Conservation (phyloP, 2,329 filamentous ascomycete genomes). For the Cladosporium sp. region DNA sequence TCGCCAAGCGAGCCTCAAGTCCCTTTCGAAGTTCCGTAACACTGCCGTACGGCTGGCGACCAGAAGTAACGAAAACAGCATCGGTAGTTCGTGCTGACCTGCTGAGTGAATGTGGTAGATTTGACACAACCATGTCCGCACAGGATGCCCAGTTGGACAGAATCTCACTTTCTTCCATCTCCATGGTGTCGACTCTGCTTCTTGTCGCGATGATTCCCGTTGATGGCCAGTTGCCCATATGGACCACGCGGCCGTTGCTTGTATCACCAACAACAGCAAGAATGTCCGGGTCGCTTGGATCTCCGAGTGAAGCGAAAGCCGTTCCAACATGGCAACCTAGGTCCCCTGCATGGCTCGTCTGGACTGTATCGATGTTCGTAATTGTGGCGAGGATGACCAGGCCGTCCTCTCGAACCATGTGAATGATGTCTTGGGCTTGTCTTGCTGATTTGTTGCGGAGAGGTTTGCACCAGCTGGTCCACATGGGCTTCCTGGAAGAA, state of each 20-base stretch:
- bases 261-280: constrained; percentile 73
- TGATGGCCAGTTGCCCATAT: constrained; percentile 25
- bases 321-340: constrained; percentile 71
- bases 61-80: constrained; percentile 37
- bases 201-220: constrained; percentile 40
- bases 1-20: constrained; percentile 33
- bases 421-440: constrained; percentile 69
- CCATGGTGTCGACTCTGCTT: constrained; percentile 47
- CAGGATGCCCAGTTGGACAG: constrained; percentile 60
- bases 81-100: constrained; percentile 20
- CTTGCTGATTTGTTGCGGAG: constrained; percentile 60
- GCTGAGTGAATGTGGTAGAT: constrained; percentile 20
- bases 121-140: constrained; percentile 42
- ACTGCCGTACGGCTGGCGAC: constrained; percentile 39
- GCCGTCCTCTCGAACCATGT: constrained; percentile 84
- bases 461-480: constrained; percentile 81
- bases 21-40: constrained; percentile 42
- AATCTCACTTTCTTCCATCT: constrained; percentile 50
- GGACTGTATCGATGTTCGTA: constrained; percentile 48
- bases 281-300: constrained; percentile 65
- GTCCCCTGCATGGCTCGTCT: constrained; percentile 53
- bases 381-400: constrained; percentile 69
- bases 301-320: constrained; percentile 67
- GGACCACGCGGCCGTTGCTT: constrained; percentile 55
- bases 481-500: constrained; percentile 37